Evolutionary conservation across 2,329 filamentous ascomycete genomes (phyloP).

Genomic region (Endoconidiophora laricicola): DNA sequence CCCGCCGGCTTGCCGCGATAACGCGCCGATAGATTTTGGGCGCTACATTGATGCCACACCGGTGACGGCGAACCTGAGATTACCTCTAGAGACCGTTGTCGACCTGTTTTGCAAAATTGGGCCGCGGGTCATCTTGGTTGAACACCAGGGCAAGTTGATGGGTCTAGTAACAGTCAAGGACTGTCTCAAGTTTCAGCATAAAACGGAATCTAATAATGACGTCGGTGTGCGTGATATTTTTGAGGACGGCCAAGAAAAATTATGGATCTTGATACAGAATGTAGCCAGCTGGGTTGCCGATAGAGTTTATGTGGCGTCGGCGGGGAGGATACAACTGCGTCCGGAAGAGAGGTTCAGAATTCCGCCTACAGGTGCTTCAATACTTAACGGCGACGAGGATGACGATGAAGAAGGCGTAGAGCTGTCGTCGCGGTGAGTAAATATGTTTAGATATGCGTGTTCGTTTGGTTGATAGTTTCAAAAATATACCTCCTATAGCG

Average conservation of each 20-base stretch:
- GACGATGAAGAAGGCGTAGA: slow-evolving; percentile 27
- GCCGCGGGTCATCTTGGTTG: slow-evolving; percentile 79
- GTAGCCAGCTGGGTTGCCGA: slow-evolving; percentile 42
- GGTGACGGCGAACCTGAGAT: slow-evolving; percentile 74
- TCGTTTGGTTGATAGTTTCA: neutral
- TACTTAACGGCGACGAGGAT: slow-evolving; percentile 28
- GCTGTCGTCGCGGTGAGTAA: slow-evolving; percentile 22
- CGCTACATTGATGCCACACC: slow-evolving; percentile 82
- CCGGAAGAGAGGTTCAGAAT: slow-evolving; percentile 20
- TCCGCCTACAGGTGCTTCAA: slow-evolving; percentile 14
- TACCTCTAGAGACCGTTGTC: slow-evolving; percentile 93
- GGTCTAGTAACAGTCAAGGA: slow-evolving; percentile 94
- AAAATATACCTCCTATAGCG: neutral
- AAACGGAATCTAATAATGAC: slow-evolving; percentile 72
- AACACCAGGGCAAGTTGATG: slow-evolving; percentile 67
- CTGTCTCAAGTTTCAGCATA: slow-evolving; percentile 93
- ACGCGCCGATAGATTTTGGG: slow-evolving; percentile 57
- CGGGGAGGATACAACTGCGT: slow-evolving; percentile 40
- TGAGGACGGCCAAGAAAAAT: slow-evolving; percentile 40
- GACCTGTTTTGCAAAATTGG: slow-evolving; percentile 98
- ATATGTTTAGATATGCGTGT: neutral
- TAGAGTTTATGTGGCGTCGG: slow-evolving; percentile 33
- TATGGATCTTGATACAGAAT: slow-evolving; percentile 43
- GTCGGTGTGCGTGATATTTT: slow-evolving; percentile 39
- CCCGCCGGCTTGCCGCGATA: slow-evolving; percentile 22